Evolutionary conservation across 1,139 yeast genomes (phyloP), one percentile per base, ranked within the genome.

Genomic region (Yamadazyma diddensiae): DNA sequence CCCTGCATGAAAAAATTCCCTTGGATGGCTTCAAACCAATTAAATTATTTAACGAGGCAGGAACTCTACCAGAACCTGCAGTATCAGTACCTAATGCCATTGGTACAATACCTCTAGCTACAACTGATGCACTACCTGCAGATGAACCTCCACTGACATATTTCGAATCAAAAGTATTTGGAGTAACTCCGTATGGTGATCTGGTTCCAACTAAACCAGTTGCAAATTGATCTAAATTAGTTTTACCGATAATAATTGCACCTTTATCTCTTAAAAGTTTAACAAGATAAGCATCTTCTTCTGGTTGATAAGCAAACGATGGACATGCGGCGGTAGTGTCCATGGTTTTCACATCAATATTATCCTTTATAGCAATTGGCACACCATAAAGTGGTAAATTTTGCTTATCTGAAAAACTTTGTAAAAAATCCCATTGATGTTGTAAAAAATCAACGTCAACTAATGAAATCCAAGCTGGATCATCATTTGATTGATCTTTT

Each of bases 51-150:
- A 90, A 70, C 15, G 88, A 92, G n/a, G 97, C 97, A 16, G 98
- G 98, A 19, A 92, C 97, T 52, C 97, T 74, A 29, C 97, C 97
- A 9, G 95, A 85, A 15, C 98, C 98, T n/a, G 97, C 97, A 27
- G 98, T 92, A 54, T 92, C 98, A 6, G 97, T 90, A 30, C 97
- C 97, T 46, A 92, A 69, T 3, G 96, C 71, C 32, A 90, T 50
- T 17, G 97, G 96, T 12, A 85, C 96, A 35, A 82, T 70, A 35
- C 97, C 97, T 46, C 88, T 70, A 13, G 88, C 88, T 14, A 87
- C 97, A 18, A 82, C 92, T 11, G 82, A 79, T 5, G 95, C 94
- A 15, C 95, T 85, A n/a, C 98, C 98, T 2, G 97, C 87, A 21
- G 94, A 82, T 6, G 96, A 87, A 16, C 98, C 98, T 27, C 98